Evolutionary conservation across 768 basidiomycete species (phyloP).

Genomic region (Termitomyces sp.): DNA sequence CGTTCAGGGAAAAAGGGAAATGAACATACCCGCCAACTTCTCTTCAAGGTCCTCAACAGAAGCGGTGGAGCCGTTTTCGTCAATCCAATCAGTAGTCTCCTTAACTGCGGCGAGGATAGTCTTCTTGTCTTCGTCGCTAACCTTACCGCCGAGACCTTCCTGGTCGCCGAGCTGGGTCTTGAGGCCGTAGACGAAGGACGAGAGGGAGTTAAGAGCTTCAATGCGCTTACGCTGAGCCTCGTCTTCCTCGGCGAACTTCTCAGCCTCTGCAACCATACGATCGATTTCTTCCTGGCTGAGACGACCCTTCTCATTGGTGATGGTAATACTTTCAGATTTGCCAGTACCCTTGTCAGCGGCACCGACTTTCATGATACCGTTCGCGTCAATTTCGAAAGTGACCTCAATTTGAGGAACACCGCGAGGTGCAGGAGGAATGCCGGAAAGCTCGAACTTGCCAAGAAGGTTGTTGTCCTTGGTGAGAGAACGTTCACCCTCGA

Average conservation of each 20-base stretch:
- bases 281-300: slow-evolving; percentile 88
- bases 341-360: slow-evolving; percentile 94
- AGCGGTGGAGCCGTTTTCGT: slow-evolving; percentile 72
- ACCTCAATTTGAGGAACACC: slow-evolving; percentile 98
- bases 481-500: slow-evolving; percentile 92
- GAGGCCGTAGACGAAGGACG: slow-evolving; percentile 79
- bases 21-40: slow-evolving; percentile 55
- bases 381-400: slow-evolving; percentile 91
- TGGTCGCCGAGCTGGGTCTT: slow-evolving; percentile 84
- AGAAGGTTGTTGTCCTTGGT: slow-evolving; percentile 99
- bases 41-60: slow-evolving; percentile 88
- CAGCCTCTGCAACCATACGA: slow-evolving; percentile 91
- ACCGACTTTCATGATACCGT: slow-evolving; percentile 92
- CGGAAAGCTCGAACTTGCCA: slow-evolving; percentile 90
- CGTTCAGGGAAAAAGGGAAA: neutral
- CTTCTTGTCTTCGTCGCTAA: slow-evolving; percentile 79
- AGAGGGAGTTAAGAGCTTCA: slow-evolving; percentile 78
- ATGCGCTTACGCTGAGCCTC: slow-evolving; percentile 77
- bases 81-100: slow-evolving; percentile 90
- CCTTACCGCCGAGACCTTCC: slow-evolving; percentile 88
- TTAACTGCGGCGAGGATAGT: slow-evolving; percentile 75
- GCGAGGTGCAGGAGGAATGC: slow-evolving; percentile 93
- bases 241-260: slow-evolving; percentile 73
- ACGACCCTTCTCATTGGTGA: slow-evolving; percentile 95
- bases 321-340: slow-evolving; percentile 86